Evolutionary conservation across 176 grass and related monocot species (phyloP).

Genomic region (maize (Zea mays)): DNA sequence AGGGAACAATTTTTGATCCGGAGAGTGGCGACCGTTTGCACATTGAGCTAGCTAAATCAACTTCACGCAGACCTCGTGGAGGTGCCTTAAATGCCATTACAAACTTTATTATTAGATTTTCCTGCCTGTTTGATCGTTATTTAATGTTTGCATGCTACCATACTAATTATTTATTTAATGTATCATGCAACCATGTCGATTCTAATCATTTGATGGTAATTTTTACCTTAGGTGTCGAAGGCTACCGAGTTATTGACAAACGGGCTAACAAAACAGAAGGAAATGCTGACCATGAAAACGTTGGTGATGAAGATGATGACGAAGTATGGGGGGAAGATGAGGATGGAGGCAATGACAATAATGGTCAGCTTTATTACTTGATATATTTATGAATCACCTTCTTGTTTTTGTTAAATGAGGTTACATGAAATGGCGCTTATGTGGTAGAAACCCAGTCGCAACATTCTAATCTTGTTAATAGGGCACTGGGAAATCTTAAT

Average conservation of each 20-base stretch:
- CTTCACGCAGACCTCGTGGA: constrained; percentile 72
- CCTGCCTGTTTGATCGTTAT: neutral
- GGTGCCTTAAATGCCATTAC: constrained; percentile 39
- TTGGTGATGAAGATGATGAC: constrained; percentile 45
- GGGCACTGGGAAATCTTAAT: neutral
- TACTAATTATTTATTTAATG: neutral
- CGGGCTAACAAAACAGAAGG: constrained; percentile 51
- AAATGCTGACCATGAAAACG: constrained; percentile 51
- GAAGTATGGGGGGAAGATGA: constrained; percentile 42
- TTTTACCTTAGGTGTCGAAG: constrained; percentile 53
- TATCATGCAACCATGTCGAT: neutral
- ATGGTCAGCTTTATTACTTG: constrained; percentile 13
- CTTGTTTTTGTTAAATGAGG: neutral
- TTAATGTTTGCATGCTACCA: constrained; percentile 1
- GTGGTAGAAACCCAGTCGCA: neutral
- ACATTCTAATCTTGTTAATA: constrained; percentile 3
- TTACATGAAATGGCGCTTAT: constrained; percentile 11
- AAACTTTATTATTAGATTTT: neutral
- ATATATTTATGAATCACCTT: constrained; percentile 15
- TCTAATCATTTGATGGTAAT: constrained; percentile 18
- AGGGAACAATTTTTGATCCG: constrained; percentile 85
- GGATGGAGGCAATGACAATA: constrained; percentile 30
- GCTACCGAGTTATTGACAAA: constrained; percentile 86
- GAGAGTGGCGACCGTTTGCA: constrained; percentile 74
- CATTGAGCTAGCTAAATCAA: constrained; percentile 94